phyloP scores from a whole-genome alignment of 305 asterid genomes.

The Ruellia speciosa region DNA sequence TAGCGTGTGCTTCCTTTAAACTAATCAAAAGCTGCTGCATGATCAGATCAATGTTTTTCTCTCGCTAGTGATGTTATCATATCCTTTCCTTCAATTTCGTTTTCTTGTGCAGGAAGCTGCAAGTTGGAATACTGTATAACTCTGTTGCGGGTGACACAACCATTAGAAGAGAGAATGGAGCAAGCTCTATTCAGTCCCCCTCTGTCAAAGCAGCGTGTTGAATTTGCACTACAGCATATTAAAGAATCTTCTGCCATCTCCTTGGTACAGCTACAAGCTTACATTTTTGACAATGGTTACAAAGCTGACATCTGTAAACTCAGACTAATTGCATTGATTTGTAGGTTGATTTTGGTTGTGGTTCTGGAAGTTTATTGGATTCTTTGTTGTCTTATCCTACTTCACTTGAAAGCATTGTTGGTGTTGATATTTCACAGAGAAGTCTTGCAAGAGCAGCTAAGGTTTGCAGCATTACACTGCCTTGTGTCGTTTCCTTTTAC shows the following conservation, averaged over 20 bases:
- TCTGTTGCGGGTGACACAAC: conserved; percentile 64
- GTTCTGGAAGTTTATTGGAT: conserved; percentile 91
- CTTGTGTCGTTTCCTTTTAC: no score
- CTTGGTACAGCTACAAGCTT: conserved; percentile 41
- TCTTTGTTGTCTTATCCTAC: conserved; percentile 70
- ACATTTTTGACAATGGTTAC: conserved; percentile 14
- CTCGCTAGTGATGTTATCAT: background rate
- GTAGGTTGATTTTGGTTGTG: conserved; percentile 97
- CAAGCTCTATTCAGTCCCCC: conserved; percentile 90
- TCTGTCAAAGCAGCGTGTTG: conserved; percentile 91
- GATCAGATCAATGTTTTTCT: background rate
- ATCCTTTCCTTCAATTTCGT: conserved; percentile 9
- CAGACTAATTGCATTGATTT: conserved; percentile 26
- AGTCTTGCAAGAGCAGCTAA: conserved; percentile 87
- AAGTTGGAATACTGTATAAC: conserved; percentile 53
- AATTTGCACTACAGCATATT: conserved; percentile 71
- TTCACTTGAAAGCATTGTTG: conserved; percentile 70
- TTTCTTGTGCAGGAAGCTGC: conserved; percentile 45
- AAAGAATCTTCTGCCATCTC: conserved; percentile 60
- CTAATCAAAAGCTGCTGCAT: background rate
- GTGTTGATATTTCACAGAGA: conserved; percentile 72
- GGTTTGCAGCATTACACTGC: conserved; percentile 34
- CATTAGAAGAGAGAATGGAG: conserved; percentile 91
- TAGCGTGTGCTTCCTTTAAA: background rate
- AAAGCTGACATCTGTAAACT: conserved; percentile 12